A percentile compares a stretch with the other conserved stretches of the same genome.
These are phyloP conservation scores for Agrocybe praecox DNA, from an alignment of 768 basidiomycete species.

Conservation along the genomic window DNA sequence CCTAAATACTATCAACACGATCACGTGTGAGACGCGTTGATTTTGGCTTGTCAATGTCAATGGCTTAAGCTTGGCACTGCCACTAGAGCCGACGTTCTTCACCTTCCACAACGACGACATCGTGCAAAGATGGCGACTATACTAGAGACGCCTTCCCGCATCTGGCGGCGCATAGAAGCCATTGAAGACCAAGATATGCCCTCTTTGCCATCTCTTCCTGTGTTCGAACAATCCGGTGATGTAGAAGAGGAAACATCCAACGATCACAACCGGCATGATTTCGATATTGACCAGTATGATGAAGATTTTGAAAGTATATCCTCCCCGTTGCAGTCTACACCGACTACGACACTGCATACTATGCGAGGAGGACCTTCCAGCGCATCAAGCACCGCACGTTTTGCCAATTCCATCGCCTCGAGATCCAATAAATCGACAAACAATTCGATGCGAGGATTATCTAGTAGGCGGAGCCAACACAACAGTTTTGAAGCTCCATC, in stretches of 20 bases:
- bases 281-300: constrained; percentile 36
- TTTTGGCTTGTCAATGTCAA: background rate
- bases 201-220: constrained; percentile 77
- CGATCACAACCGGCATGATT: constrained; percentile 24
- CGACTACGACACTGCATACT: constrained; percentile 49
- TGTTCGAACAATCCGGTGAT: constrained; percentile 64
- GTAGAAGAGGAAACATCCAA: constrained; percentile 30
- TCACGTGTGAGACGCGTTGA: constrained; percentile 26
- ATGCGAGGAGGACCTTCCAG: constrained; percentile 46
- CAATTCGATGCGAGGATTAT: constrained; percentile 30
- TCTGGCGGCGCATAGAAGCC: constrained; percentile 82
- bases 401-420: constrained; percentile 48
- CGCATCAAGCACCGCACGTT: constrained; percentile 51
- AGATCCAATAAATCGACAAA: constrained; percentile 54
- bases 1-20: constrained; percentile 16
- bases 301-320: constrained; percentile 43
- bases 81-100: background rate
- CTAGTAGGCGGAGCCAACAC: constrained; percentile 31
- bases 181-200: constrained; percentile 78
- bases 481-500: constrained; percentile 70
- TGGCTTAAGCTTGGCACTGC: background rate
- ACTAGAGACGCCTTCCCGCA: constrained; percentile 82
- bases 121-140: constrained; percentile 43
- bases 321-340: constrained; percentile 70
- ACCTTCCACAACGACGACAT: background rate